Conservation (phyloP, 257 asterid species). For the Lantana camara region DNA sequence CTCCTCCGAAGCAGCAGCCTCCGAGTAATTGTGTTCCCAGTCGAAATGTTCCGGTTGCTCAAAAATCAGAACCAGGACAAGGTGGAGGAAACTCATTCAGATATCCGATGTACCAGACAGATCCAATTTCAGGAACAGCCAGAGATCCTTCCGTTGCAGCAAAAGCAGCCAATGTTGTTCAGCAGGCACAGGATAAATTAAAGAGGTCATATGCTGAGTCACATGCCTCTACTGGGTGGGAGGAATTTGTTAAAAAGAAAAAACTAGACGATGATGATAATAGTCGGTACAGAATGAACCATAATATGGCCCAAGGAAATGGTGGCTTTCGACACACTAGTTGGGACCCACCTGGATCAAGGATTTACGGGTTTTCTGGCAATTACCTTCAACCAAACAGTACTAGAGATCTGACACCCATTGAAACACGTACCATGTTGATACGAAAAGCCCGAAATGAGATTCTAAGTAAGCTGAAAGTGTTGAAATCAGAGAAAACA, state of each 20-base stretch:
- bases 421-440: conserved; percentile 27
- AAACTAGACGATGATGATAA: conserved; percentile 46
- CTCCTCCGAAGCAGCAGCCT: conserved; percentile 39
- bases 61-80: conserved; percentile 39
- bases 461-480: conserved; percentile 17
- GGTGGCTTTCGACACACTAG: conserved; percentile 24
- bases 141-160: conserved; percentile 50
- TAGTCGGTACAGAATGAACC: conserved; percentile 36
- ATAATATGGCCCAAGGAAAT: conserved; percentile 29
- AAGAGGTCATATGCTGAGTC: conserved; percentile 64
- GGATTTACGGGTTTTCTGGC: conserved; percentile 33
- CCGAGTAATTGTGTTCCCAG: conserved; percentile 30
- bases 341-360: conserved; percentile 32
- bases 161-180: conserved; percentile 43
- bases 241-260: conserved; percentile 38
- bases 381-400: conserved; percentile 19
- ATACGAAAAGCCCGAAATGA: conserved; percentile 17
- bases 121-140: conserved; percentile 28
- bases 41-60: conserved; percentile 33
- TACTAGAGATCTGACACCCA: conserved; percentile 22
- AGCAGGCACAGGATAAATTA: conserved; percentile 42
- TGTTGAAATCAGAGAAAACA: conserved; percentile 5
- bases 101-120: conserved; percentile 25
- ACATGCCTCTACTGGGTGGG: conserved; percentile 32
- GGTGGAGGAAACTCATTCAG: conserved; percentile 31